phyloP scores from a whole-genome alignment of 176 grass and related monocot genomes.

The Rhynchospora pubera region DNA sequence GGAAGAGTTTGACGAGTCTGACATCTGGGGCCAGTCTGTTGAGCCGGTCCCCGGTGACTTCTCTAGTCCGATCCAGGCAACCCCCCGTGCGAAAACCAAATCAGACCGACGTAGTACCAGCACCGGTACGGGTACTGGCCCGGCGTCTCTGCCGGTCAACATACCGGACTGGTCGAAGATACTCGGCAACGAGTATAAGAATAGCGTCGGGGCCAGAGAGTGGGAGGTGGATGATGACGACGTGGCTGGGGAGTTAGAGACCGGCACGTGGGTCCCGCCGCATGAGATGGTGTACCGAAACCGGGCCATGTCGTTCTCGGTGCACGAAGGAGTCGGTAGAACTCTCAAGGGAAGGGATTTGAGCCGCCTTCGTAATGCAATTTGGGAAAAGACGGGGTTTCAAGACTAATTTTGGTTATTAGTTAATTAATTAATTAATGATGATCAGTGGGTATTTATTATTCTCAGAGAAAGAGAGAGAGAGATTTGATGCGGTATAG shows the following conservation, averaged over 20 bases:
- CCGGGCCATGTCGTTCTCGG: slow-evolving; percentile 67
- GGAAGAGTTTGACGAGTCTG: slow-evolving; percentile 50
- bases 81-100: slow-evolving; percentile 16
- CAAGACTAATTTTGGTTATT: slow-evolving; percentile 47
- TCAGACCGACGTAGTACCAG: background rate
- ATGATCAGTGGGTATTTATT: background rate
- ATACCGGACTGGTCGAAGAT: slow-evolving; percentile 95
- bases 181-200: slow-evolving; percentile 47
- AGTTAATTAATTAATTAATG: slow-evolving; percentile 7
- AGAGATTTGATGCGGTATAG: slow-evolving; percentile 22
- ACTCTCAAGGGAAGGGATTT: slow-evolving; percentile 95
- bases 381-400: slow-evolving; percentile 96
- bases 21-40: slow-evolving; percentile 57
- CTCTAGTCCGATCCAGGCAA: slow-evolving; percentile 11
- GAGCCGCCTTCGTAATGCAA: slow-evolving; percentile 88
- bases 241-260: background rate
- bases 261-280: slow-evolving; percentile 56
- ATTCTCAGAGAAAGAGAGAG: slow-evolving; percentile 8
- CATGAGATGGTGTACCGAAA: slow-evolving; percentile 77
- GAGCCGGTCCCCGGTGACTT: slow-evolving; percentile 21
- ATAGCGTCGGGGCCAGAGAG: slow-evolving; percentile 16
- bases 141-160: slow-evolving; percentile 65
- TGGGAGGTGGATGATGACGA: slow-evolving; percentile 24
- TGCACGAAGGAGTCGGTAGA: slow-evolving; percentile 76
- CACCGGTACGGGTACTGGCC: background rate